These are phyloP conservation scores for Ceratocystis colombiana DNA, from an alignment of 2,329 filamentous ascomycete species.

Conservation along the genomic window DNA sequence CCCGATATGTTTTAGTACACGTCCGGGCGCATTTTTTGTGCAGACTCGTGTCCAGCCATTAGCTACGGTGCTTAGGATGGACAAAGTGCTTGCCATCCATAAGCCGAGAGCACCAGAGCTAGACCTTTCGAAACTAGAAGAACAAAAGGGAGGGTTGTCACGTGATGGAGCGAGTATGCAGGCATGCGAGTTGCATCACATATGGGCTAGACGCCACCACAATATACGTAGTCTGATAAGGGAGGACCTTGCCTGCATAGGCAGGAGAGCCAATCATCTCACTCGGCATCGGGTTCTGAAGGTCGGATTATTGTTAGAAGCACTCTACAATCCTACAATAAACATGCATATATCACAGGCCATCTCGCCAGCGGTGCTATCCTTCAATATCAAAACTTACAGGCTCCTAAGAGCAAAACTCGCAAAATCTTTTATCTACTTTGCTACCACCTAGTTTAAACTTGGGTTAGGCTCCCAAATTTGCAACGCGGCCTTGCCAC, in stretches of 20 bases:
- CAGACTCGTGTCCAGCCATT: not conserved
- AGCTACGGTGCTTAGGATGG: not conserved
- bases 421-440: not conserved
- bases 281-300: no score
- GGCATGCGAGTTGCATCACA: not conserved
- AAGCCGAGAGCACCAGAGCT: not conserved
- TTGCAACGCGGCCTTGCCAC: not conserved
- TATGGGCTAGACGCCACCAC: not conserved
- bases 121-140: not conserved
- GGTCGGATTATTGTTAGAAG: no score
- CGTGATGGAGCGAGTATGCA: not conserved
- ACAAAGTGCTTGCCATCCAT: not conserved
- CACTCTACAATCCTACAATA: no score
- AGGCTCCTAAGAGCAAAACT: no score
- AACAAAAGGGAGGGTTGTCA: not conserved
- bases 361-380: no score
- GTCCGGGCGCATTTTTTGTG: not conserved
- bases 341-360: no score
- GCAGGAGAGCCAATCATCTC: not conserved
- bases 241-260: not conserved
- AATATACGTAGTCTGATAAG: not conserved
- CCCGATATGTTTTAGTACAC: not conserved
- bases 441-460: not conserved
- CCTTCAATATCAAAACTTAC: no score
- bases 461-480: not conserved